Conservation (phyloP, 306 rosid genomes). For the Glycyrrhiza uralensis region DNA sequence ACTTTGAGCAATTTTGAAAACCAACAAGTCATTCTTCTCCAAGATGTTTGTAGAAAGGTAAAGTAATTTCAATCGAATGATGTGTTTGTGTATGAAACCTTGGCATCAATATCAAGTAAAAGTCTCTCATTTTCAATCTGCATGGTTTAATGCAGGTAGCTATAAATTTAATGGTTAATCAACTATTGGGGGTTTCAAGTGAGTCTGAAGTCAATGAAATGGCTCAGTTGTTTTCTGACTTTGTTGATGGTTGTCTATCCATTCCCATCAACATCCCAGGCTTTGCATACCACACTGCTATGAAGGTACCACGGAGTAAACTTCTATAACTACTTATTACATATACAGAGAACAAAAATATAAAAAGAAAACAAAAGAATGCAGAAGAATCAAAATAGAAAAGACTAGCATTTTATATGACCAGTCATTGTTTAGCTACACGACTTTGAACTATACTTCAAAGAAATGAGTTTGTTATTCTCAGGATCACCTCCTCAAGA, state of each 20-base stretch:
- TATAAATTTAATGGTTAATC: slow-evolving; percentile 86
- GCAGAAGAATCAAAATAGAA: background rate
- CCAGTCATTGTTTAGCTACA: background rate
- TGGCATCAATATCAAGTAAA: background rate
- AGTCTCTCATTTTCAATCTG: background rate
- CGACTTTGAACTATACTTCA: background rate
- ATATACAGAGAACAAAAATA: background rate
- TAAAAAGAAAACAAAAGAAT: background rate
- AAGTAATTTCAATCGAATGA: background rate
- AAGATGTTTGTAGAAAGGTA: slow-evolving; percentile 89
- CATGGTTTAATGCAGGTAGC: slow-evolving; percentile 53
- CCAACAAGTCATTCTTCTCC: slow-evolving; percentile 66
- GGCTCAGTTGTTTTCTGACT: slow-evolving; percentile 77
- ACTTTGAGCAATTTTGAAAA: slow-evolving; percentile 51
- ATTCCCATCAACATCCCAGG: slow-evolving; percentile 68
- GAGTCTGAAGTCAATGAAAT: slow-evolving; percentile 76
- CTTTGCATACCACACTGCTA: slow-evolving; percentile 71
- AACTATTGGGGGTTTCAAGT: slow-evolving; percentile 68
- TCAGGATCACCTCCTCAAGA: background rate
- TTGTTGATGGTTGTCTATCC: slow-evolving; percentile 89
- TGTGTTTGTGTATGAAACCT: background rate
- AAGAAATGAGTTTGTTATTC: background rate
- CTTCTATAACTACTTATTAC: background rate
- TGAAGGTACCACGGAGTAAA: slow-evolving; percentile 53
- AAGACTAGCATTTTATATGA: background rate